phyloP scores from a whole-genome alignment of 345 rosid species.

The Ceriops tagal region DNA sequence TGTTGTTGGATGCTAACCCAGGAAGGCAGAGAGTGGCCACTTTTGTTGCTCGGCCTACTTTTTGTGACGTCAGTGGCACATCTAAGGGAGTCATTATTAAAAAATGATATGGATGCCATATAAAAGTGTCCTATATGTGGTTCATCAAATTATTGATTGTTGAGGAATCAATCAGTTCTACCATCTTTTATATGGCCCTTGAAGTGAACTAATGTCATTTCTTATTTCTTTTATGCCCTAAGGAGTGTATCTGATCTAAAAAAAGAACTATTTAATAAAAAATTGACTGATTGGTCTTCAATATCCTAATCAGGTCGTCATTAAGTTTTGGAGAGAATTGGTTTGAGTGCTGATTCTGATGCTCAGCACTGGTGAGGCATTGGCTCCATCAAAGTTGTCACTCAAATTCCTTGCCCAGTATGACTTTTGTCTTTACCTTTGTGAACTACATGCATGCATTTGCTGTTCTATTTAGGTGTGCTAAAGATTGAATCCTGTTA shows the following conservation, averaged over 20 bases:
- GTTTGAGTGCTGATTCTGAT: constrained; percentile 58
- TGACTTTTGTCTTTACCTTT: constrained; percentile 12
- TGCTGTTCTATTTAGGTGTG: background rate
- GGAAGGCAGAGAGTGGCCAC: background rate
- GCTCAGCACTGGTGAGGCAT: constrained; percentile 62
- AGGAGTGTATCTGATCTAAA: too few species aligned
- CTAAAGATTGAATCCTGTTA: background rate
- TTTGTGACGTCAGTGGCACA: too few species aligned
- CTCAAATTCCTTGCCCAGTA: constrained; percentile 78
- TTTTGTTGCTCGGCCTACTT: background rate
- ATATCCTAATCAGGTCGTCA: constrained; percentile 54
- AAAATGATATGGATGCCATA: background rate
- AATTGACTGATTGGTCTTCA: background rate
- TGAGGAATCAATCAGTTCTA: background rate
- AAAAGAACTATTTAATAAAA: background rate
- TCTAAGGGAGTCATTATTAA: background rate
- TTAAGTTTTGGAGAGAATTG: constrained; percentile 64
- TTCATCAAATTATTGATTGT: background rate
- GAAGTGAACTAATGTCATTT: background rate
- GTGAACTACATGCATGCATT: background rate
- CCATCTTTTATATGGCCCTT: background rate
- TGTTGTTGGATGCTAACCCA: background rate
- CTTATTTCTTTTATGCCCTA: background rate
- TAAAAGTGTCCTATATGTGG: background rate
- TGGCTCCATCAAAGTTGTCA: constrained; percentile 63